Evolutionary conservation across 352 stramenopile species (phyloP).

Genomic region (Globisporangium spiculum): DNA sequence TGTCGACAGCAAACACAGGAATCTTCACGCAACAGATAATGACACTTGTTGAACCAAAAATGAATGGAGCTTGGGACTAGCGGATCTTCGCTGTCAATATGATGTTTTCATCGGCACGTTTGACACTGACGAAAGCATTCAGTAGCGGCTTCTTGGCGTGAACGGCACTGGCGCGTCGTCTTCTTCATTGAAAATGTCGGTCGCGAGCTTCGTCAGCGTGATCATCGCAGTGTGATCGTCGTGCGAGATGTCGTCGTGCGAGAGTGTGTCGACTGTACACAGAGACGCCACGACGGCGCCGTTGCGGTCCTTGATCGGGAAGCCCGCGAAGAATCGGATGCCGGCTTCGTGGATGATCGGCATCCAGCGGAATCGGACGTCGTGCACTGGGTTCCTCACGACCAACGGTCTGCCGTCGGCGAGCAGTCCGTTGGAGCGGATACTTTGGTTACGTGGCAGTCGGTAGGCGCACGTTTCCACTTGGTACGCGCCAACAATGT

Average conservation of each 20-base stretch:
- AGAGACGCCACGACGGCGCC: conserved; percentile 33
- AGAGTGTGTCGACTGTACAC: conserved; percentile 32
- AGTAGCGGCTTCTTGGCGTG: conserved; percentile 24
- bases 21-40: not conserved
- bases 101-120: not conserved
- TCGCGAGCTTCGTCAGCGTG: conserved; percentile 51
- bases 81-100: not conserved
- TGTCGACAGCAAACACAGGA: not conserved
- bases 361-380: conserved; percentile 36
- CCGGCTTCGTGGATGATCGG: conserved; percentile 34
- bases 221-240: conserved; percentile 44
- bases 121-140: not conserved
- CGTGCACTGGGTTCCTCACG: conserved; percentile 34
- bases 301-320: conserved; percentile 37
- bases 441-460: conserved; percentile 18
- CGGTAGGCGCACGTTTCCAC: conserved; percentile 4
- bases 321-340: conserved; percentile 53
- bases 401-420: conserved; percentile 32
- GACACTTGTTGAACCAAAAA: not conserved
- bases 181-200: conserved; percentile 37
- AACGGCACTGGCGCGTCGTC: not conserved
- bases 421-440: conserved; percentile 16
- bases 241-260: conserved; percentile 33
- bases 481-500: conserved; percentile 40
- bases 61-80: not conserved